Conservation (phyloP, 371 early-diverging fungal species). For the Mucor indicus region DNA sequence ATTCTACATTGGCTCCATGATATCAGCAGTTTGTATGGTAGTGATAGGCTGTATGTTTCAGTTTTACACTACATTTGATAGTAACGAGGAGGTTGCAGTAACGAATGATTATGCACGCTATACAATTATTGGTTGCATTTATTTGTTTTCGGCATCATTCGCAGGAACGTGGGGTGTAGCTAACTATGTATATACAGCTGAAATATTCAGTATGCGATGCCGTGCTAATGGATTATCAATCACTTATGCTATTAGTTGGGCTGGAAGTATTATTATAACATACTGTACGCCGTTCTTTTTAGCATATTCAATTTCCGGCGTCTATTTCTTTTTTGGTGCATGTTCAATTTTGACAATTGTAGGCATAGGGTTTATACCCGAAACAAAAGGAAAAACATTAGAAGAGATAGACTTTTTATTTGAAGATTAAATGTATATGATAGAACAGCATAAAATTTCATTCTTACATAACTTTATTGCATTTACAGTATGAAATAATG, state of each 20-base stretch:
- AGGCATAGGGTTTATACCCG: slow-evolving; percentile 46
- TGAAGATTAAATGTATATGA: too few relatives aligned
- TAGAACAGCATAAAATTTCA: too few relatives aligned
- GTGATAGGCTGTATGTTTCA: slow-evolving; percentile 36
- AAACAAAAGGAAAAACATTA: slow-evolving; percentile 51
- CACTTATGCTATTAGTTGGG: slow-evolving; percentile 65
- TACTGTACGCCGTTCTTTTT: slow-evolving; percentile 36
- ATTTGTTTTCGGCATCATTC: slow-evolving; percentile 41
- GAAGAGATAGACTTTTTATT: slow-evolving; percentile 50
- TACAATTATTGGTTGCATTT: slow-evolving; percentile 37
- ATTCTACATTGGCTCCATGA: slow-evolving; percentile 28
- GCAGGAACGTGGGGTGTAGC: slow-evolving; percentile 54
- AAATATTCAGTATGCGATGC: slow-evolving; percentile 51
- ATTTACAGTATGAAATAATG: too few relatives aligned
- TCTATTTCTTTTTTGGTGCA: slow-evolving; percentile 55
- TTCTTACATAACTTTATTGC: too few relatives aligned
- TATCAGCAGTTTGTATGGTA: slow-evolving; percentile 37
- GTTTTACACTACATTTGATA: slow-evolving; percentile 16
- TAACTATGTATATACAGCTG: slow-evolving; percentile 64
- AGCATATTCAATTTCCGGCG: slow-evolving; percentile 52
- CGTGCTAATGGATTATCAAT: slow-evolving; percentile 43
- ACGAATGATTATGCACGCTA: slow-evolving; percentile 22
- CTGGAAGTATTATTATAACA: slow-evolving; percentile 43
- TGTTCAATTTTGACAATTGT: slow-evolving; percentile 30
- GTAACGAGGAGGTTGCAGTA: slow-evolving; percentile 17